phyloP scores from a whole-genome alignment of 2,329 filamentous ascomycete genomes.

The Fusarium tanahbumbuense region DNA sequence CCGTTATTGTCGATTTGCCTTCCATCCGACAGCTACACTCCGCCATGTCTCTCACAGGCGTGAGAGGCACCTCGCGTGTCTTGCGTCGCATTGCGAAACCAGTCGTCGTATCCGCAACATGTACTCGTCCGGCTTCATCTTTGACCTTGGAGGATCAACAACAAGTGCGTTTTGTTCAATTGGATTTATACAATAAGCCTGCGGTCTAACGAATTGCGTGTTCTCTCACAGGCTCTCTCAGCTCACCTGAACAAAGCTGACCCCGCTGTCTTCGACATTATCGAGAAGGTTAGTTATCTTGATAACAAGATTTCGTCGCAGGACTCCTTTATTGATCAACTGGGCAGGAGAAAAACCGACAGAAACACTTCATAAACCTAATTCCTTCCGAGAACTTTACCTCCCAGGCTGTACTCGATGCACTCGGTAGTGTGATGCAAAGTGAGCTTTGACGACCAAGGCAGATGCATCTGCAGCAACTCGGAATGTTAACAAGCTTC shows the following conservation, averaged over 20 bases:
- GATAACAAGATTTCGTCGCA: background rate
- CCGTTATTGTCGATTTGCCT: background rate
- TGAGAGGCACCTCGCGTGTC: slow-evolving; percentile 62
- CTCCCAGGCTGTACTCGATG: slow-evolving; percentile 90
- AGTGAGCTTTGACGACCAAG: slow-evolving; percentile 64
- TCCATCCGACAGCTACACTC: slow-evolving; percentile 22
- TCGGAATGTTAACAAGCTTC: background rate
- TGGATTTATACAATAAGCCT: slow-evolving; percentile 10
- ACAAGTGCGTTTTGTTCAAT: slow-evolving; percentile 57
- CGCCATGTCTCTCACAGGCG: slow-evolving; percentile 60
- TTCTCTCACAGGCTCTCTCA: slow-evolving; percentile 75
- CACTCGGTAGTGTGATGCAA: slow-evolving; percentile 93
- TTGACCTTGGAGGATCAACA: slow-evolving; percentile 67
- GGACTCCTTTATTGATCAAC: background rate
- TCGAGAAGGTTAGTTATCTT: slow-evolving; percentile 77
- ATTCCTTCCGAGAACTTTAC: slow-evolving; percentile 98
- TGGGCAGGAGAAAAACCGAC: slow-evolving; percentile 86
- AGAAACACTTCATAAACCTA: slow-evolving; percentile 98
- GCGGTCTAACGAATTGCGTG: slow-evolving; percentile 26
- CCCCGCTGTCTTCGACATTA: slow-evolving; percentile 86
- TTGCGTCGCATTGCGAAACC: slow-evolving; percentile 57
- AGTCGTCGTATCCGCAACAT: slow-evolving; percentile 37
- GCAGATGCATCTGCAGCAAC: background rate
- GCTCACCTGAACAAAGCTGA: slow-evolving; percentile 85
- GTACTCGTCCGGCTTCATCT: slow-evolving; percentile 58